Conservation (phyloP, 768 basidiomycete species). For the Mycena polygramma region DNA sequence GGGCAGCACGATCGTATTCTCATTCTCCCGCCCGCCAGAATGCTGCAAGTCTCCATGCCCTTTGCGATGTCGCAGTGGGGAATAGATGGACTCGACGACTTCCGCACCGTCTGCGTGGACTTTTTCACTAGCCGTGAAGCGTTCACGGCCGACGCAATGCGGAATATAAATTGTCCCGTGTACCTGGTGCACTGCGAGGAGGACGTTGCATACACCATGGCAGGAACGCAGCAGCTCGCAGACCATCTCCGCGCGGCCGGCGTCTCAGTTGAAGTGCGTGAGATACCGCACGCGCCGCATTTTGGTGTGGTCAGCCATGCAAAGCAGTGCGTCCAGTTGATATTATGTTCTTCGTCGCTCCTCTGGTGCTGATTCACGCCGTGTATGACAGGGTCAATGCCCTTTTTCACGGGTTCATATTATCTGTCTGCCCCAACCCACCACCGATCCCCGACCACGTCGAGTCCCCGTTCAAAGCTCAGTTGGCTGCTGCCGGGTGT, state of each 20-base stretch:
- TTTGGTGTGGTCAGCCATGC: conserved; percentile 33
- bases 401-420: neutral
- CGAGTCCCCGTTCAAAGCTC: conserved; percentile 12
- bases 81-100: conserved; percentile 23
- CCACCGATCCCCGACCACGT: conserved; percentile 18
- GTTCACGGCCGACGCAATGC: conserved; percentile 19
- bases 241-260: conserved; percentile 21
- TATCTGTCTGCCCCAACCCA: neutral
- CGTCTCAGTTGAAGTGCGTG: conserved; percentile 25
- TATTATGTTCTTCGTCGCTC: no score
- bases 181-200: conserved; percentile 34
- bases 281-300: conserved; percentile 32
- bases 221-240: conserved; percentile 22
- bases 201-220: conserved; percentile 40
- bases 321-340: conserved; percentile 16
- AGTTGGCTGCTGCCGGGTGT: conserved; percentile 1
- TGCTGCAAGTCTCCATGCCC: conserved; percentile 1
- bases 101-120: conserved; percentile 28
- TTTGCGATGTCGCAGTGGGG: conserved; percentile 23
- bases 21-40: neutral
- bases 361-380: neutral
- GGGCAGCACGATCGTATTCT: neutral
- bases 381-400: conserved; percentile 6
- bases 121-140: conserved; percentile 35
- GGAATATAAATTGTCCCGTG: conserved; percentile 31